phyloP scores from a whole-genome alignment of 225 moss, liverwort and hornwort species.

The Sphagnum contortum region DNA sequence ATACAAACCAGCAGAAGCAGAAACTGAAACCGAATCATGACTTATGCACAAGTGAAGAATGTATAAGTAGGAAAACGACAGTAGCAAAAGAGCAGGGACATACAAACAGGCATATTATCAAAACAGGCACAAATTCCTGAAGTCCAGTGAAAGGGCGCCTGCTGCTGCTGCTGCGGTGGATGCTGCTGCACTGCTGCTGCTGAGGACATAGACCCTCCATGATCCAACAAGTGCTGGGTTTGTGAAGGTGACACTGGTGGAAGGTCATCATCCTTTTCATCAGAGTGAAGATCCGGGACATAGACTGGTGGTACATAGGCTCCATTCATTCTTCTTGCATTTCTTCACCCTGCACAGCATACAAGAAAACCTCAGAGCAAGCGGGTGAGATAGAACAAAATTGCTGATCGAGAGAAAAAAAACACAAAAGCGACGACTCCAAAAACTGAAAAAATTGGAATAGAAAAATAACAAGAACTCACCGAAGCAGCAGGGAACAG shows the following conservation, averaged over 20 bases:
- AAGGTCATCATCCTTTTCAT: conserved; percentile 1
- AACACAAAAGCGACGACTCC: too few species aligned
- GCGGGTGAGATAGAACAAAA: too few species aligned
- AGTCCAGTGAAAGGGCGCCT: conserved; percentile 20
- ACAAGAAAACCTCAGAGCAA: too few species aligned
- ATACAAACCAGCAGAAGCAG: too few species aligned
- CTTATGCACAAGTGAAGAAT: not conserved
- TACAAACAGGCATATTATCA: conserved; percentile 44
- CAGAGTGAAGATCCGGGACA: conserved; percentile 19
- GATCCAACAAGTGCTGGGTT: conserved; percentile 4
- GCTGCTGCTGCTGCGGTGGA: conserved; percentile 7
- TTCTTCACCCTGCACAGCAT: too few species aligned
- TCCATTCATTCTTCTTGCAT: conserved; percentile 17
- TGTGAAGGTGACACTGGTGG: conserved; percentile 8
- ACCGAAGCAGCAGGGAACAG: too few species aligned
- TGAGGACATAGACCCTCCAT: not conserved
- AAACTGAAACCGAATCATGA: not conserved
- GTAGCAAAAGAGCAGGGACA: conserved; percentile 1
- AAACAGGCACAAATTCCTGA: conserved; percentile 57
- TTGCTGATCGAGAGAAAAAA: too few species aligned
- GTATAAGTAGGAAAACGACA: not conserved
- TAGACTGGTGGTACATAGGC: conserved; percentile 26
- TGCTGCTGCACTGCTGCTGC: conserved; percentile 9
- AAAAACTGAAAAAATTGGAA: too few species aligned
- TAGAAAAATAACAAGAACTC: too few species aligned